Conservation (phyloP, 108 stramenopile genomes). For the Schizochytrium sp. region DNA sequence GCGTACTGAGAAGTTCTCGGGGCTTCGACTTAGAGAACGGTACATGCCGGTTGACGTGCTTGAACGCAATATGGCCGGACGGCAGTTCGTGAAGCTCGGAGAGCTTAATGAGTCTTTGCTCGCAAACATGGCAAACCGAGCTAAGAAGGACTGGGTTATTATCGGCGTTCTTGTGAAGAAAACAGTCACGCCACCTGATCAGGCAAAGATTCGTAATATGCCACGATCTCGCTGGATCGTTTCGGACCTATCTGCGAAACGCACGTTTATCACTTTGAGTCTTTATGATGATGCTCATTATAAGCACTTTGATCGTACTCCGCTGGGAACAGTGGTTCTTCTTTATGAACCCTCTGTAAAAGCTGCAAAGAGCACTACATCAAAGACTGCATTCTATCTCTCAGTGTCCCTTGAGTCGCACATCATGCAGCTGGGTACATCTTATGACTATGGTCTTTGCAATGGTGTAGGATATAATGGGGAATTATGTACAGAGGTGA, state of each 20-base stretch:
- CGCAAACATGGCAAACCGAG: background rate
- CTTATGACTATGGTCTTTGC: conserved; percentile 43
- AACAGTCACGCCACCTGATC: background rate
- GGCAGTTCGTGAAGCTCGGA: background rate
- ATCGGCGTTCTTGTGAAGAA: conserved; percentile 8
- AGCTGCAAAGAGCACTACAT: background rate
- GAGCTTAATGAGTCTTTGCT: conserved; percentile 20
- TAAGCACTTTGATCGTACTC: background rate
- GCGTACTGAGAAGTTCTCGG: conserved; percentile 9
- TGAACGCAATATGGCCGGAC: conserved; percentile 31
- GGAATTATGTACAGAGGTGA: background rate
- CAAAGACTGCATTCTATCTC: conserved; percentile 20
- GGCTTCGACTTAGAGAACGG: background rate
- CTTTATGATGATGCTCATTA: background rate
- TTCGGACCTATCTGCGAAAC: background rate
- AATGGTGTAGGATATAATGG: background rate
- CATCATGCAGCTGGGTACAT: background rate
- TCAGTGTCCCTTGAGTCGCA: conserved; percentile 21
- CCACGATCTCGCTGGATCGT: background rate
- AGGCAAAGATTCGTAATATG: background rate
- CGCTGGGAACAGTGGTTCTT: conserved; percentile 30
- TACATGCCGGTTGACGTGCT: conserved; percentile 21
- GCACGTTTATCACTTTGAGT: background rate
- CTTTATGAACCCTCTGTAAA: background rate
- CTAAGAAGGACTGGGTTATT: background rate